phyloP scores from a whole-genome alignment of 179 eudicot genomes.

The Nepenthes alata region DNA sequence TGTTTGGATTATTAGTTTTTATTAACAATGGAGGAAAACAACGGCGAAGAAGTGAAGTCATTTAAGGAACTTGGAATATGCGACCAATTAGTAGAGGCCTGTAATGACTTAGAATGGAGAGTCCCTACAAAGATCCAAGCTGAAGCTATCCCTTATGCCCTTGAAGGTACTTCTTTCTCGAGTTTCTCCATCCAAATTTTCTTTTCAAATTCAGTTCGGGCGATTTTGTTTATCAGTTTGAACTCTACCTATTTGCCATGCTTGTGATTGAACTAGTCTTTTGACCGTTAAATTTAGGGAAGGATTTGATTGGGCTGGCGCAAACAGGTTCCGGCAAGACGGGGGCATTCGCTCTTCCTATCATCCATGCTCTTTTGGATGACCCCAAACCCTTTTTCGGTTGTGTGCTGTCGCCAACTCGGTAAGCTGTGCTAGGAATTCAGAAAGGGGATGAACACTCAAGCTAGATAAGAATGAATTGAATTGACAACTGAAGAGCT shows the following conservation, averaged over 20 bases:
- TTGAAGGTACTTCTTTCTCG: slow-evolving; percentile 28
- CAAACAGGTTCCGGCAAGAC: slow-evolving; percentile 98
- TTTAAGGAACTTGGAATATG: slow-evolving; percentile 63
- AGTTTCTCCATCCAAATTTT: not conserved
- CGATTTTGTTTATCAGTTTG: not conserved
- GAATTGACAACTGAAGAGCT: not conserved
- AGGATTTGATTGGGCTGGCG: slow-evolving; percentile 90
- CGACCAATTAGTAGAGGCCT: slow-evolving; percentile 63
- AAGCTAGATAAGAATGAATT: not conserved
- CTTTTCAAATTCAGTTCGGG: not conserved
- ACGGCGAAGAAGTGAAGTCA: slow-evolving; percentile 33
- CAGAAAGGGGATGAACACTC: not conserved
- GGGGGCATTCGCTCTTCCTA: slow-evolving; percentile 89
- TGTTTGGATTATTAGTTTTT: too few species aligned
- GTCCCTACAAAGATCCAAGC: slow-evolving; percentile 61
- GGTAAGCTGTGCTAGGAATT: slow-evolving; percentile 23
- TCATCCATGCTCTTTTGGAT: slow-evolving; percentile 63
- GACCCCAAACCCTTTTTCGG: slow-evolving; percentile 65
- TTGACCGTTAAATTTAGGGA: slow-evolving; percentile 25
- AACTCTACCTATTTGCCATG: not conserved
- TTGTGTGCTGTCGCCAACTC: slow-evolving; percentile 80
- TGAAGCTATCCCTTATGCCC: slow-evolving; percentile 72
- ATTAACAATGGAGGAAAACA: slow-evolving; percentile 15
- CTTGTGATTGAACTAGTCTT: not conserved
- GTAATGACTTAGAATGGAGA: slow-evolving; percentile 56